Evolutionary conservation across 768 basidiomycete species (phyloP).

Genomic region (Amanita phalloides): DNA sequence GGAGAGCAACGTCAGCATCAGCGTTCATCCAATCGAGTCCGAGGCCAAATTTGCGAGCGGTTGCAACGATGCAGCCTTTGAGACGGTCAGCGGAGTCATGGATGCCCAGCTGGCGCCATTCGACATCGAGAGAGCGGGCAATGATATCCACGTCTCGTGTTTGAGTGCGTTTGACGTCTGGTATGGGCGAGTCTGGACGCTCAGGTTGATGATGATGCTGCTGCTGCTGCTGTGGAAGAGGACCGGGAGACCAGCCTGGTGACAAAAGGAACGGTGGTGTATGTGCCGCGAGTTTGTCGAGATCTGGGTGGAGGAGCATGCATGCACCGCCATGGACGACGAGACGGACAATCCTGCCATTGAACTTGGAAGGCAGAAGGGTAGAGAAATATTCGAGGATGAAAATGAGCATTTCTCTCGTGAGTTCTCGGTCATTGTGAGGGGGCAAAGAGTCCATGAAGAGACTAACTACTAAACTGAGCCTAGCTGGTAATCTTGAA

Average conservation of each 20-base stretch:
- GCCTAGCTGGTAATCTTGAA: neutral
- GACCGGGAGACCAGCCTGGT: neutral
- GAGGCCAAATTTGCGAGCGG: constrained; percentile 35
- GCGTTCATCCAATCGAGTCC: constrained; percentile 75
- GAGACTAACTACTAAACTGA: too few relatives aligned
- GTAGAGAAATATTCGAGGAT: constrained; percentile 43
- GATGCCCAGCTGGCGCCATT: constrained; percentile 37
- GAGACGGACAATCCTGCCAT: constrained; percentile 37
- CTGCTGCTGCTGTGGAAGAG: constrained; percentile 9
- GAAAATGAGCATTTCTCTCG: constrained; percentile 27
- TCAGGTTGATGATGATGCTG: constrained; percentile 7
- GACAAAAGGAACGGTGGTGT: constrained; percentile 11
- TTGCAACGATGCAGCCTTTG: constrained; percentile 42
- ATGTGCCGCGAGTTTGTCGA: constrained; percentile 22
- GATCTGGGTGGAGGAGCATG: constrained; percentile 52
- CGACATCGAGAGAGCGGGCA: constrained; percentile 45
- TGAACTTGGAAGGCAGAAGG: constrained; percentile 34
- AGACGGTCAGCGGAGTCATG: constrained; percentile 45
- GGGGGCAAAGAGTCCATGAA: constrained; percentile 5
- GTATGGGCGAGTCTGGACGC: constrained; percentile 14
- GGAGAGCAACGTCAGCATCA: constrained; percentile 61
- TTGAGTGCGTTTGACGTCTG: constrained; percentile 26
- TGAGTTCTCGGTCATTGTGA: constrained; percentile 29
- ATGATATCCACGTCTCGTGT: constrained; percentile 67
- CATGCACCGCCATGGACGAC: constrained; percentile 67